Base-by-base conservation (phyloP, 2,329 filamentous ascomycete species). In the Pseudomassariella vexata region DNA sequence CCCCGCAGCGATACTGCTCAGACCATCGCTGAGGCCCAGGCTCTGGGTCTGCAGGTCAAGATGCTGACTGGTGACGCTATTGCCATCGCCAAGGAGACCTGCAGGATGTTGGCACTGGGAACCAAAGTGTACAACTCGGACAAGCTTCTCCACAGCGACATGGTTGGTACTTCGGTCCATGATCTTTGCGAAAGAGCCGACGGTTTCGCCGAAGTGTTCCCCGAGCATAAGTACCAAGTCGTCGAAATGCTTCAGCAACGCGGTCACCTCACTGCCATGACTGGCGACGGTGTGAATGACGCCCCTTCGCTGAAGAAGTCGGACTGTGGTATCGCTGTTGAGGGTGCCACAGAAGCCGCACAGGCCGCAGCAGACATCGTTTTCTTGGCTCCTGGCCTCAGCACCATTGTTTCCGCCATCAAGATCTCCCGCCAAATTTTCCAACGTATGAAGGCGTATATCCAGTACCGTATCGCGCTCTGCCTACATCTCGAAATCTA, bases 41-140 rank as follows among this genome's bases (percentile, higher is more conserved):
- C 79, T 58, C 78, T 84, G 40, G 79, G 79, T 73, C 76, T 84
- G 28, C 74, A 72, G 46, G 79, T 84, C 50, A 84, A 84, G 73
- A 84, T 84, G 79, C 66, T 84, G 62, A 84, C 79, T 68, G 79
- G 79, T 77, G 79, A 84, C 54, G 79, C 79, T 42, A 82, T 84
- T 49, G 79, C 79, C 50, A 84, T 83, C 49, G 79, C 79, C 39
- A 83, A 84, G 68, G 79, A 84, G 62, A 84, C 79, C 50, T 83
- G 79, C 71, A 81, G 82, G 66, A 82, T 83, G 75, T 66, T 84
- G 59, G 78, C 79, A 49, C 71, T 84, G 39, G 76, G 77, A 53
- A 83, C 79, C 55, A 84, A 83, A 68, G 79, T 83, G 44, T 84
- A 83, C 71, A 81, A 83, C 68, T 83, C 79, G 42, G 74, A 79